Percentiles rank a stretch among this genome's conserved stretches.
These are phyloP conservation scores for Rostrohypoxylon terebratum DNA, from an alignment of 495 filamentous ascomycete species.

Conservation along the genomic window DNA sequence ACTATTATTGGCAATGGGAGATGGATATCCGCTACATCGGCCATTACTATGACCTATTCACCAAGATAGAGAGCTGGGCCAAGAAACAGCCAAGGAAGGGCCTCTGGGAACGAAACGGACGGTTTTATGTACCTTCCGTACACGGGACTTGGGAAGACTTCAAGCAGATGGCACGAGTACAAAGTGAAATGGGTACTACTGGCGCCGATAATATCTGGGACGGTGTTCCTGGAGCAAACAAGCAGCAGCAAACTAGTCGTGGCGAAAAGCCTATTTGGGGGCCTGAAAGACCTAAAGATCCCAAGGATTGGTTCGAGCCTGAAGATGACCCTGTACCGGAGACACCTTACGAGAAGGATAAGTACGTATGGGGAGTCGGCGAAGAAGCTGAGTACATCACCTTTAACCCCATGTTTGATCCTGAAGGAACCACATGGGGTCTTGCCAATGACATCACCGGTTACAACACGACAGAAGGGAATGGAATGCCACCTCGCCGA, in stretches of 20 bases:
- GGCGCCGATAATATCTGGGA: slow-evolving; percentile 78
- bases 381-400: slow-evolving; percentile 95
- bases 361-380: slow-evolving; percentile 87
- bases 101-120: slow-evolving; percentile 90
- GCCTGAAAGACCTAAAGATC: slow-evolving; percentile 73
- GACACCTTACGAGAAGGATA: slow-evolving; percentile 77
- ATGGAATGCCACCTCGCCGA: slow-evolving; percentile 78
- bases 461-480: slow-evolving; percentile 72
- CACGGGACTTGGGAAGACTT: slow-evolving; percentile 96
- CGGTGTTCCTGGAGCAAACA: slow-evolving; percentile 52
- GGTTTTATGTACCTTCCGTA: slow-evolving; percentile 90
- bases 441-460: slow-evolving; percentile 90
- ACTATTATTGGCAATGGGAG: slow-evolving; percentile 98
- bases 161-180: slow-evolving; percentile 88
- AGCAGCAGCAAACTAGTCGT: slow-evolving; percentile 44
- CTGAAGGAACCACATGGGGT: slow-evolving; percentile 87
- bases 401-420: slow-evolving; percentile 94
- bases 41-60: slow-evolving; percentile 93
- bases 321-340: slow-evolving; percentile 78
- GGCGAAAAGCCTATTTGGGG: slow-evolving; percentile 87
- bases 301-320: slow-evolving; percentile 73
- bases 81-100: slow-evolving; percentile 87
- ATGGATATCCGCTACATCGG: slow-evolving; percentile 97
- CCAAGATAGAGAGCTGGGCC: slow-evolving; percentile 78
- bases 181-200: slow-evolving; percentile 84